These are phyloP conservation scores for Heterobasidion parviporum DNA, from an alignment of 1,284 basidiomycete genomes.

Conservation along the genomic window DNA sequence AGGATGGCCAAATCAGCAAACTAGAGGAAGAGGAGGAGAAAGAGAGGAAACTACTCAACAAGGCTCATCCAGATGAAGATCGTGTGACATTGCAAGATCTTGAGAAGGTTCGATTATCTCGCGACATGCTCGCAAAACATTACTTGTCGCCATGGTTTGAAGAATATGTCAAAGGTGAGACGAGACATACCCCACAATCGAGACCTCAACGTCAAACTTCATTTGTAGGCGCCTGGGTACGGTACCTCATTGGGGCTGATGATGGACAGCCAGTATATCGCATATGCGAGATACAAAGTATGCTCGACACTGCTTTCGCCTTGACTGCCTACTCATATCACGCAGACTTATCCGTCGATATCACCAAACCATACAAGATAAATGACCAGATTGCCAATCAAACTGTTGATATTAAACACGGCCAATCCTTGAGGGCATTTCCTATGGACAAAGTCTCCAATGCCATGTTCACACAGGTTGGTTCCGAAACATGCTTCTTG, in stretches of 20 bases:
- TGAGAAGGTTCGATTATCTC: slow-evolving; percentile 48
- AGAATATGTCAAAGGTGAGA: slow-evolving; percentile 65
- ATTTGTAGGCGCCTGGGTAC: slow-evolving; percentile 68
- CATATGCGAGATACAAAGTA: slow-evolving; percentile 72
- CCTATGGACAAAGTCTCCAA: slow-evolving; percentile 82
- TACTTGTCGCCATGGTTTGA: slow-evolving; percentile 71
- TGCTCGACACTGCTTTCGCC: slow-evolving; percentile 19
- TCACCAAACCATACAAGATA: slow-evolving; percentile 66
- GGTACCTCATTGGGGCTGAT: slow-evolving; percentile 61
- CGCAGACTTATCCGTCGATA: slow-evolving; percentile 41
- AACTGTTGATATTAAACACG: slow-evolving; percentile 64
- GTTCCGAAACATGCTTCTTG: slow-evolving; percentile 14
- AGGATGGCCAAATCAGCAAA: slow-evolving; percentile 67
- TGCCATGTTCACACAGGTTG: slow-evolving; percentile 46
- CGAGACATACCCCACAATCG: slow-evolving; percentile 4
- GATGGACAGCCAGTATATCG: slow-evolving; percentile 65
- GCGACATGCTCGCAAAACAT: slow-evolving; percentile 56
- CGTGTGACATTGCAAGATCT: slow-evolving; percentile 50
- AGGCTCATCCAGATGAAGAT: slow-evolving; percentile 35
- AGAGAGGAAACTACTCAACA: slow-evolving; percentile 42
- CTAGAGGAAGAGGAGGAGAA: slow-evolving; percentile 64
- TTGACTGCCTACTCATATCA: background rate
- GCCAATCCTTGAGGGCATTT: slow-evolving; percentile 49
- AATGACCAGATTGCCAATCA: slow-evolving; percentile 58
- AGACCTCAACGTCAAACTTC: background rate